Percentiles rank a stretch among this genome's conserved stretches.
Conservation (phyloP, 192 early-diverging fungal genomes). For the Coemansia sp. region DNA sequence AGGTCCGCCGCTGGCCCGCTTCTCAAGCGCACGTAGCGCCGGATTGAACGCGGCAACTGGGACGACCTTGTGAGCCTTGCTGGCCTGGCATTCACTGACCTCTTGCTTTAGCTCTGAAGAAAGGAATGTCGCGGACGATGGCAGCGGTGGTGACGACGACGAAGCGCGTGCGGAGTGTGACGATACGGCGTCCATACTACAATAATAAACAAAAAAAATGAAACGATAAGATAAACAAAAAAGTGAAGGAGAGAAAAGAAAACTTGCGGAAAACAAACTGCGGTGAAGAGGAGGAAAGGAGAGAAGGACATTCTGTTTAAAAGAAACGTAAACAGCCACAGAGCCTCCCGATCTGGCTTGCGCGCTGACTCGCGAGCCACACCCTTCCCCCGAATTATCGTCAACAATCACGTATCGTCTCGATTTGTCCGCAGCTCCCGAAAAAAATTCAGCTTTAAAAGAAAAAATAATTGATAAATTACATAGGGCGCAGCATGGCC, state of each 20-base stretch:
- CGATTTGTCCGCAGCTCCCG: background rate
- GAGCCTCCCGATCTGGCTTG: background rate
- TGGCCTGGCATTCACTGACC: background rate
- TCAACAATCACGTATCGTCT: constrained; percentile 4
- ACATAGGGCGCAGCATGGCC: constrained; percentile 1
- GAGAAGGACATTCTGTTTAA: too few relatives aligned
- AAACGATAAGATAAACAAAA: constrained; percentile 5
- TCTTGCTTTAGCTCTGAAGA: background rate
- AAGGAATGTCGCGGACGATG: background rate
- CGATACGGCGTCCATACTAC: background rate
- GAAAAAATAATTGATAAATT: background rate
- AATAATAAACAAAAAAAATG: background rate
- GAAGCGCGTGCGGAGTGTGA: background rate
- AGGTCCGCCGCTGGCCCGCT: background rate
- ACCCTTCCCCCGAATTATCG: background rate
- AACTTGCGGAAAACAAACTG: too few relatives aligned
- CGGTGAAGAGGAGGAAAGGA: constrained; percentile 4
- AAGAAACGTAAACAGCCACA: background rate
- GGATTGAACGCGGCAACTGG: constrained; percentile 6
- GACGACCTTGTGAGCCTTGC: background rate
- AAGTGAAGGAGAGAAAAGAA: too few relatives aligned
- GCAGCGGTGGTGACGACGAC: background rate
- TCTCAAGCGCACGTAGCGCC: constrained; percentile 20
- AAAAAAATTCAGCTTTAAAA: background rate
- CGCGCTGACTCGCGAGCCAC: background rate